phyloP scores from a whole-genome alignment of 805 yeast species.

The Candida oleophila region DNA sequence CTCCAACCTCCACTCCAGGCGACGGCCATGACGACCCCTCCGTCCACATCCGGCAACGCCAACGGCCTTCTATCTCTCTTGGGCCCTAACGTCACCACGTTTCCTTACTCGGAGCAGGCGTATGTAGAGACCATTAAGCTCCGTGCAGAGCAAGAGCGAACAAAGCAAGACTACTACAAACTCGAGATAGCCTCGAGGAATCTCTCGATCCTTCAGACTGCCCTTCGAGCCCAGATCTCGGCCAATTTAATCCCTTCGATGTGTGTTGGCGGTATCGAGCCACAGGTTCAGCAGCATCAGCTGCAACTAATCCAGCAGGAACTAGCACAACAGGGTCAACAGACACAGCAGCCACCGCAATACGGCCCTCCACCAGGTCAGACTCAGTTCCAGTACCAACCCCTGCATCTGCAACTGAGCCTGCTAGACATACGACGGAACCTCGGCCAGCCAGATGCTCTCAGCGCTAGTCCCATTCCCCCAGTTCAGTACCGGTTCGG shows the following conservation, averaged over 20 bases:
- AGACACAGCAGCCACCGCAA: slow-evolving; percentile 3
- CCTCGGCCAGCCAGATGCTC: slow-evolving; percentile 13
- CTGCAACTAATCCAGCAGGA: slow-evolving; percentile 8
- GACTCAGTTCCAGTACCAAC: not conserved
- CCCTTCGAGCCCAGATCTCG: slow-evolving; percentile 63
- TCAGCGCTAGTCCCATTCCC: slow-evolving; percentile 29
- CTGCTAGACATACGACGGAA: slow-evolving; percentile 11
- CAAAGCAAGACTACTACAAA: slow-evolving; percentile 76
- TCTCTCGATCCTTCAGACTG: slow-evolving; percentile 60
- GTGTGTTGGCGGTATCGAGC: slow-evolving; percentile 36
- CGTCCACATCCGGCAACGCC: not conserved
- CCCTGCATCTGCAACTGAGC: not conserved
- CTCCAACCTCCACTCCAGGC: not conserved
- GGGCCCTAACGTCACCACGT: slow-evolving; percentile 51
- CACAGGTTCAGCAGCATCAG: slow-evolving; percentile 5
- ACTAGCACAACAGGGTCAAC: slow-evolving; percentile 11
- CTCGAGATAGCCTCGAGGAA: slow-evolving; percentile 62
- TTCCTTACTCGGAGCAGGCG: slow-evolving; percentile 60
- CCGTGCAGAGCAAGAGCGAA: slow-evolving; percentile 71
- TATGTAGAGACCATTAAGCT: slow-evolving; percentile 57
- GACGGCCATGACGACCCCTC: not conserved
- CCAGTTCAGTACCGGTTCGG: slow-evolving; percentile 39
- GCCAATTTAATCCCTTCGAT: slow-evolving; percentile 59
- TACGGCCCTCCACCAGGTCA: not conserved
- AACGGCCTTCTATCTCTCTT: slow-evolving; percentile 33